A percentile compares a stretch with the other conserved stretches of the same genome.
Evolutionary conservation across 2,329 filamentous ascomycete genomes (phyloP).

Genomic region (Immersiporthe knoxdaviesiana): DNA sequence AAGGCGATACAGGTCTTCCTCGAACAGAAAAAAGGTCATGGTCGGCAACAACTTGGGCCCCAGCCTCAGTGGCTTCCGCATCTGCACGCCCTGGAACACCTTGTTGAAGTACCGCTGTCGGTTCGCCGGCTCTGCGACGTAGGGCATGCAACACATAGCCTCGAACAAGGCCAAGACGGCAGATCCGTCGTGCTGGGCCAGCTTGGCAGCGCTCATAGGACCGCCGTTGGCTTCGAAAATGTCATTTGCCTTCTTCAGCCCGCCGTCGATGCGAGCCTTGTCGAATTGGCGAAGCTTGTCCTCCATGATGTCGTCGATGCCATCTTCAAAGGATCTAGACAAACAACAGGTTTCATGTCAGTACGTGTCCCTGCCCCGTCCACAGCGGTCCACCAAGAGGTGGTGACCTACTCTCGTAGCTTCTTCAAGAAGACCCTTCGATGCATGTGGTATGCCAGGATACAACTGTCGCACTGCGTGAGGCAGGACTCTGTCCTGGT

Average conservation of each 20-base stretch:
- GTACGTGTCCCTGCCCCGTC: background rate
- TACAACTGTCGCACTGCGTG: constrained; percentile 69
- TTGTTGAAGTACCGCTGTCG: constrained; percentile 68
- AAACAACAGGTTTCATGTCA: constrained; percentile 7
- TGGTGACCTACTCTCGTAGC: constrained; percentile 58
- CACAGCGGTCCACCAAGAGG: background rate
- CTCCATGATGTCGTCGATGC: constrained; percentile 44
- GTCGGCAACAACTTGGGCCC: constrained; percentile 74
- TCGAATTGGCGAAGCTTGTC: constrained; percentile 45
- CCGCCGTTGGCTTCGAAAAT: constrained; percentile 49
- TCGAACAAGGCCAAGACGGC: constrained; percentile 86
- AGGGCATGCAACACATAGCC: constrained; percentile 80
- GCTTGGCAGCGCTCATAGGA: constrained; percentile 50
- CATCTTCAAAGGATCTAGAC: constrained; percentile 43
- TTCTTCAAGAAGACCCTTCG: constrained; percentile 65
- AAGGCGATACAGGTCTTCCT: constrained; percentile 64
- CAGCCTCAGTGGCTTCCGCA: constrained; percentile 77
- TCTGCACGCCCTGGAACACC: constrained; percentile 80
- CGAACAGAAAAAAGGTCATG: constrained; percentile 84
- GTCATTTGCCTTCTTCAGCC: constrained; percentile 54
- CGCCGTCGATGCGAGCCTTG: constrained; percentile 39
- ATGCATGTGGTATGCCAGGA: constrained; percentile 73
- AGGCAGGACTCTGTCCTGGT: constrained; percentile 61
- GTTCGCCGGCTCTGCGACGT: constrained; percentile 62
- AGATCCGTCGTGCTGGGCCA: constrained; percentile 53